phyloP scores from a whole-genome alignment of 2,329 filamentous ascomycete genomes.

The Scytalidium lignicola region DNA sequence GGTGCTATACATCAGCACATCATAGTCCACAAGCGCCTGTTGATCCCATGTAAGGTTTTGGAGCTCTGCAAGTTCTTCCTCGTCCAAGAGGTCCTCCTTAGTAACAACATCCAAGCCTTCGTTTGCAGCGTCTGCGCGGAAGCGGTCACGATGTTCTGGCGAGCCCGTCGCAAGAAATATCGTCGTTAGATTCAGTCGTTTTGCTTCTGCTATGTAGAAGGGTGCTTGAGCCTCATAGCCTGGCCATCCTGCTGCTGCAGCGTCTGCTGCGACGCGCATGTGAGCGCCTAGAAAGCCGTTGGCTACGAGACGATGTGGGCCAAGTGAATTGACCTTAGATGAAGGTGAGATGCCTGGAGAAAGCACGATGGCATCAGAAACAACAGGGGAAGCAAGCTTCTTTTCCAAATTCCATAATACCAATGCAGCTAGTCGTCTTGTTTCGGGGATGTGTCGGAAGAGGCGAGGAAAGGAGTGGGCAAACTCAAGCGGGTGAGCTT shows the following conservation, averaged over 20 bases:
- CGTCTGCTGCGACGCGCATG: conserved; percentile 32
- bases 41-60: conserved; percentile 41
- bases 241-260: conserved; percentile 27
- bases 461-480: conserved; percentile 5
- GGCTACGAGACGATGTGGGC: neutral
- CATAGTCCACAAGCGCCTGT: conserved; percentile 45
- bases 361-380: conserved; percentile 22
- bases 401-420: conserved; percentile 27
- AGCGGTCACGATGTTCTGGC: conserved; percentile 28
- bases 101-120: conserved; percentile 33
- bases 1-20: conserved; percentile 39
- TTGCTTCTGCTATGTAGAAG: conserved; percentile 29
- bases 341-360: neutral
- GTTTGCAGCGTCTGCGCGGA: conserved; percentile 30
- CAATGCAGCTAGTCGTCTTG: conserved; percentile 24
- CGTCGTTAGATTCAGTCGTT: conserved; percentile 15
- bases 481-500: conserved; percentile 14
- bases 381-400: conserved; percentile 20
- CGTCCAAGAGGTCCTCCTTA: conserved; percentile 38
- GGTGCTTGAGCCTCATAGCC: conserved; percentile 29
- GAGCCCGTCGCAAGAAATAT: conserved; percentile 39
- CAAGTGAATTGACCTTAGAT: neutral
- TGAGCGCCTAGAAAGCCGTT: conserved; percentile 33
- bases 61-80: conserved; percentile 30
- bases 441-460: conserved; percentile 18